These are phyloP conservation scores for Coleophoma eucalyptorum DNA, from an alignment of 2,329 filamentous ascomycete genomes.

Conservation along the genomic window DNA sequence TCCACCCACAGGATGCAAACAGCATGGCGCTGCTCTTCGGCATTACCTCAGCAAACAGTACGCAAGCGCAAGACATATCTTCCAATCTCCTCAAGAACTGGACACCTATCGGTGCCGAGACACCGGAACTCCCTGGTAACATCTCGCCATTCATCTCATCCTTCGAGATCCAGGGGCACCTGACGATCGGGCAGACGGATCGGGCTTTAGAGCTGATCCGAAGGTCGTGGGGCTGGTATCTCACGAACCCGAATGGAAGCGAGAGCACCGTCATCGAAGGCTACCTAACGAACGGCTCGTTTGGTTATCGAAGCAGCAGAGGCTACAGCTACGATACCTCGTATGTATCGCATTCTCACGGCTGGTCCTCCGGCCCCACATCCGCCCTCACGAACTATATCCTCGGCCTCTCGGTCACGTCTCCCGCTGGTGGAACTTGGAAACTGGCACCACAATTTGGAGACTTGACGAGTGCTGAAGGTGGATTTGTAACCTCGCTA, in stretches of 20 bases:
- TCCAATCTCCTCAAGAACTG: constrained; percentile 44
- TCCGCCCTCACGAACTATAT: constrained; percentile 36
- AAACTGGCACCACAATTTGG: constrained; percentile 33
- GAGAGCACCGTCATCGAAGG: constrained; percentile 54
- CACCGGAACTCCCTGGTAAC: constrained; percentile 50
- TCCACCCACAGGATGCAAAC: constrained; percentile 58
- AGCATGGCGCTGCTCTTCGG: constrained; percentile 38
- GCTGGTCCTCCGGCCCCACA: constrained; percentile 41
- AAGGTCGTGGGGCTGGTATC: constrained; percentile 55
- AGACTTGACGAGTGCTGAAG: constrained; percentile 29
- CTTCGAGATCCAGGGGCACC: constrained; percentile 52
- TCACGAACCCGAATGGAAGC: constrained; percentile 50
- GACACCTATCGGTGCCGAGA: constrained; percentile 47
- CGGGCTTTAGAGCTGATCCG: constrained; percentile 51
- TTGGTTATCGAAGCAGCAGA: constrained; percentile 46
- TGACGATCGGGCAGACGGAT: constrained; percentile 38
- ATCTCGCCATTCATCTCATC: constrained; percentile 54
- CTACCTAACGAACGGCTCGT: constrained; percentile 48
- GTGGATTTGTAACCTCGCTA: constrained; percentile 30
- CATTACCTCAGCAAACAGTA: neutral
- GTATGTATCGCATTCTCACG: constrained; percentile 41
- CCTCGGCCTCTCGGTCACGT: constrained; percentile 32
- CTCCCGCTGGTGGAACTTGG: constrained; percentile 28
- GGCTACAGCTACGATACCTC: constrained; percentile 44
- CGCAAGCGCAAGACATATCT: constrained; percentile 35